Evolutionary conservation across 805 yeast species (phyloP), one percentile per base, ranked within the genome.

Genomic region (Yamadazyma takamatsuzukensis): DNA sequence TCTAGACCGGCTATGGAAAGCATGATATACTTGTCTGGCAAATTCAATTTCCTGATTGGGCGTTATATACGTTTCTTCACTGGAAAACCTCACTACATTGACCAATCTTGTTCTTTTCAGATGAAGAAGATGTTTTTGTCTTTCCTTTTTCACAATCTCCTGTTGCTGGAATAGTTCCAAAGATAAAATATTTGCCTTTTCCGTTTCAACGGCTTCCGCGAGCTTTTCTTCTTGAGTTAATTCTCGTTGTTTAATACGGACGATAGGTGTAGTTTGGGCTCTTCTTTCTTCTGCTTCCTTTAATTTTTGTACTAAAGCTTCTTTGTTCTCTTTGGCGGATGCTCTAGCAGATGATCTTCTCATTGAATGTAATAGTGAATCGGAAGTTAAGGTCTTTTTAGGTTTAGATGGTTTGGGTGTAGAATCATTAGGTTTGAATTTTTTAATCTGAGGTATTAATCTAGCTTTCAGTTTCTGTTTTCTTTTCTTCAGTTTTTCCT

Each of bases 181-280:
- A 3, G 96, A 83, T 17, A 76, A 64, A 2, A 78, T 62, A 54
- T 93, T 93, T 27, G 74, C 71, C 51, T 73, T 70, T 57, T 93
- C 98, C 0, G 97, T 93, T 45, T 80, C 83, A 28, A 79, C 64
- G 1, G 98, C 97, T 53, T 87, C 93, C n/a, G 72, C 80, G 27
- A 83, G 56, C 25, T 81, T 64, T 49, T 83, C 86, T 37, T 76
- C 87, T 45, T 83, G 83, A 0, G 93, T 82, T 49, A 78, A 61
- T 61, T 77, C 77, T 12, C 56, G 55, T 30, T 67, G 61, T 37
- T 68, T 58, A 6, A 57, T 53, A 18, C 64, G 54, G 1, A 59
- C 54, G 4, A 68, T 62, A 29, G 71, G 77, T 28, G 69, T 44
- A 48, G 52, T 47, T 61, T 61, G 53, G 67, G 74, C 57, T 37